Base-by-base conservation (phyloP, 2,329 filamentous ascomycete genomes). In the Cladosporium velox region DNA sequence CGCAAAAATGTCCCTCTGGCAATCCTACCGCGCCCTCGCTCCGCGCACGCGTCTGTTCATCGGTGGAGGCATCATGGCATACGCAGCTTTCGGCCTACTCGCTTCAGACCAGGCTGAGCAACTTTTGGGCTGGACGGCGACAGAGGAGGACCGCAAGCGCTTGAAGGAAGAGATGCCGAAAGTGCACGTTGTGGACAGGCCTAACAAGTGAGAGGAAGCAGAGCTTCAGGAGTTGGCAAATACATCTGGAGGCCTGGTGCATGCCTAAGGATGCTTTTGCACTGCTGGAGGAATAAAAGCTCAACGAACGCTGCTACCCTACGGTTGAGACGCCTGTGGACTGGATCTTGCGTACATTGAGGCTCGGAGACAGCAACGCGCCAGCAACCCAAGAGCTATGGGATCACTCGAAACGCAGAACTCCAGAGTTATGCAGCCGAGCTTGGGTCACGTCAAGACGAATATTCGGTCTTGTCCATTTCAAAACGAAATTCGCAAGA, bases 21-120 rank as follows among this genome's bases (percentile, higher is more conserved):
- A 71, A 65, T 74, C 88, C 62, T 96, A 93, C 81, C 88, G 85
- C 75, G 87, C 86, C 72, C 88, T 96, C 64, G 81, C 89, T 3
- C 86, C 90, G 21, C 88, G 86, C 71, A 90, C 90, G 28, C 90
- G 91, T 65, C 79, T 91, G 51, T 79, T 89, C 58, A 84, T 96
- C 69, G 93, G 93, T 71, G 76, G 88, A 59, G 90, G 88, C 72
- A 79, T 96, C 70, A 87, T 97, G 74, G 86, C 86, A 38, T 97
- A 92, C 87, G 92, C 91, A 15, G 80, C 83, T 49, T 80, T 87
- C 49, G 93, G 92, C 18, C 83, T 95, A n/a, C 89, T 90, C 75
- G 75, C 91, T 21, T 88, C 90, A 5, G 90, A 94, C 74, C 83
- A 84, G 66, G 87, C 90, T 18, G 93, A 94, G 79, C 85, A 90